Evolutionary conservation across 2,329 filamentous ascomycete species (phyloP).

Genomic region (Tolypocladium paradoxum): DNA sequence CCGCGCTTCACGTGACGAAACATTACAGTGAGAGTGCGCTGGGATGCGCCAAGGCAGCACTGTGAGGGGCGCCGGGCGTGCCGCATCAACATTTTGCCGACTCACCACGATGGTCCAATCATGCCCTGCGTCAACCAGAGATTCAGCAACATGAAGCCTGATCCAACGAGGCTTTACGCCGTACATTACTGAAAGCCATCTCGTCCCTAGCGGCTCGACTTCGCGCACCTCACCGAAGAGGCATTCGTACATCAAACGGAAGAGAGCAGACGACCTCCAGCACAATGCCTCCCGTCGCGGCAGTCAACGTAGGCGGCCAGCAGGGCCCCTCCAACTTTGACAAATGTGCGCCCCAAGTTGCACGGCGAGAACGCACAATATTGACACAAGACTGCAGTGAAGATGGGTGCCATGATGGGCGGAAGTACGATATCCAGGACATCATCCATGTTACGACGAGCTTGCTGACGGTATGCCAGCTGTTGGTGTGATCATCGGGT

Average conservation of each 20-base stretch:
- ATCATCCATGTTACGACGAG: neutral
- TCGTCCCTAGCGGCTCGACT: neutral
- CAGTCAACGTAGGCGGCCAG: slow-evolving; percentile 25
- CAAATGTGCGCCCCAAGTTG: slow-evolving; percentile 32
- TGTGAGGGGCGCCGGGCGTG: slow-evolving; percentile 12
- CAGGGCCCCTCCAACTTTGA: slow-evolving; percentile 42
- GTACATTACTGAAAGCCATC: neutral
- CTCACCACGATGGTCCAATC: slow-evolving; percentile 13
- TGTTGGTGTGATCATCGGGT: slow-evolving; percentile 92
- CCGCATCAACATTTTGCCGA: slow-evolving; percentile 18
- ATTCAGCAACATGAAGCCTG: neutral
- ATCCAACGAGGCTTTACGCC: neutral
- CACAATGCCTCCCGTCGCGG: slow-evolving; percentile 31
- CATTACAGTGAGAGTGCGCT: slow-evolving; percentile 13
- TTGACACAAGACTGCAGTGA: slow-evolving; percentile 27
- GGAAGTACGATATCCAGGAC: slow-evolving; percentile 62
- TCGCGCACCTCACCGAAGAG: neutral
- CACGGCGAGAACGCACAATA: neutral
- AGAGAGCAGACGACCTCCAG: neutral
- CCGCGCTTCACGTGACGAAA: slow-evolving; percentile 22
- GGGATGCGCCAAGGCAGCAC: slow-evolving; percentile 5
- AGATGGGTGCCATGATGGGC: slow-evolving; percentile 98
- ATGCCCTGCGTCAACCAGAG: neutral
- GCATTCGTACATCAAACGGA: neutral
- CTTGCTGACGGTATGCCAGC: slow-evolving; percentile 42